phyloP scores from a whole-genome alignment of 2,329 filamentous ascomycete genomes.

The Penicillium thymicola region DNA sequence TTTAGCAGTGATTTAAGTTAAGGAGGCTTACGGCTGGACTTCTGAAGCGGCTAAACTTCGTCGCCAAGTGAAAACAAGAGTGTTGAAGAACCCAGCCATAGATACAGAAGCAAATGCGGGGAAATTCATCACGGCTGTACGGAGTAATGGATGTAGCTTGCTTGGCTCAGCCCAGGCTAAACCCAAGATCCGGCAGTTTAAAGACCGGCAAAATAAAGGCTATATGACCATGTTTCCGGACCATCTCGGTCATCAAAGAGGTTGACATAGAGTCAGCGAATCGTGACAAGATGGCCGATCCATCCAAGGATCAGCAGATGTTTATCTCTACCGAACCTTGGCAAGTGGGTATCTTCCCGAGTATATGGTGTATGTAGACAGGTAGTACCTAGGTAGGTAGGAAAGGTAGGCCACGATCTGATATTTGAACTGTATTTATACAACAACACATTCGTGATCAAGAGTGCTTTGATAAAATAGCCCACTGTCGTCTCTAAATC shows the following conservation, averaged over 20 bases:
- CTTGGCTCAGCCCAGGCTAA: background rate
- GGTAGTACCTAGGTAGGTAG: background rate
- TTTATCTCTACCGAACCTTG: background rate
- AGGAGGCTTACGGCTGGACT: too few species aligned
- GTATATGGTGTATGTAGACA: background rate
- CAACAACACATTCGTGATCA: background rate
- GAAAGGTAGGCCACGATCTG: background rate
- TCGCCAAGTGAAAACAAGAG: background rate
- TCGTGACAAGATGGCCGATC: background rate
- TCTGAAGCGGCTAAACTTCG: background rate
- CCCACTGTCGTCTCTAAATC: background rate
- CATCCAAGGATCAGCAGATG: background rate
- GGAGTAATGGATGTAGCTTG: background rate
- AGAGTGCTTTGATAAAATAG: background rate
- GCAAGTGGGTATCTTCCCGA: background rate
- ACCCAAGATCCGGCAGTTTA: background rate
- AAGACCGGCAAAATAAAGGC: background rate
- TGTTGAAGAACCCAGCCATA: background rate
- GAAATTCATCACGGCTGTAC: conserved; percentile 1
- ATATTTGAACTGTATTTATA: background rate
- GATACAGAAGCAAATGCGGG: conserved; percentile 1
- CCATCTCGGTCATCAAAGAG: background rate
- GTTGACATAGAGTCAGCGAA: background rate
- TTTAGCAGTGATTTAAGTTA: background rate
- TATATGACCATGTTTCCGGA: background rate